Conservation (phyloP, 768 basidiomycete species). For the Punctularia strigosozonata region DNA sequence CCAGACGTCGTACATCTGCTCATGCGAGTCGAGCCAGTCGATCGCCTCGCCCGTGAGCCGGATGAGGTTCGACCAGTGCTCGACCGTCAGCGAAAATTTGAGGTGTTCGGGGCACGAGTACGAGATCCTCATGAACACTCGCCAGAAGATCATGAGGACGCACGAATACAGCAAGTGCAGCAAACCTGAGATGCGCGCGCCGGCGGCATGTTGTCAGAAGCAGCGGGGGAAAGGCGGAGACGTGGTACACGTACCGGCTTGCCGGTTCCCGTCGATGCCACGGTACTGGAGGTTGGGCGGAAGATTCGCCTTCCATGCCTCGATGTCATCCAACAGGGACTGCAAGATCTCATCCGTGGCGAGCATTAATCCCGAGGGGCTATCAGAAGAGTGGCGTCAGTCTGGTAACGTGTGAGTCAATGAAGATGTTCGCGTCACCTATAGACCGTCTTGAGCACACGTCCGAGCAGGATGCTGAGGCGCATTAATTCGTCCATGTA, state of each 20-base stretch:
- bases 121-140: conserved; percentile 96
- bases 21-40: conserved; percentile 81
- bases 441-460: conserved; percentile 89
- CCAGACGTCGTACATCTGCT: conserved; percentile 78
- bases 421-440: conserved; percentile 30
- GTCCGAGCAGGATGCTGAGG: conserved; percentile 82
- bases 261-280: conserved; percentile 53
- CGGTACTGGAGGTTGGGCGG: conserved; percentile 70
- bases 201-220: conserved; percentile 1
- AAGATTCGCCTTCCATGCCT: conserved; percentile 68
- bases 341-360: conserved; percentile 75
- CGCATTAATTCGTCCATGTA: conserved; percentile 90
- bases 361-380: conserved; percentile 78
- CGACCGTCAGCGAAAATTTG: conserved; percentile 73
- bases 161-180: conserved; percentile 83
- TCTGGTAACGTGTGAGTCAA: conserved; percentile 7
- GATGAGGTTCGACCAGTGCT: conserved; percentile 69
- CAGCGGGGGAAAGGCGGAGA: background rate
- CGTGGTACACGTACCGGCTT: conserved; percentile 44
- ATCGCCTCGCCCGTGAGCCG: conserved; percentile 68
- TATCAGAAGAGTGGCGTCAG: conserved; percentile 15
- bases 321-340: conserved; percentile 49
- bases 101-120: conserved; percentile 86
- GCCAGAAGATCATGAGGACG: conserved; percentile 94
- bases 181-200: conserved; percentile 58